These are phyloP conservation scores for Fomitopsis schrenkii DNA, from an alignment of 1,284 basidiomycete species.

Conservation along the genomic window DNA sequence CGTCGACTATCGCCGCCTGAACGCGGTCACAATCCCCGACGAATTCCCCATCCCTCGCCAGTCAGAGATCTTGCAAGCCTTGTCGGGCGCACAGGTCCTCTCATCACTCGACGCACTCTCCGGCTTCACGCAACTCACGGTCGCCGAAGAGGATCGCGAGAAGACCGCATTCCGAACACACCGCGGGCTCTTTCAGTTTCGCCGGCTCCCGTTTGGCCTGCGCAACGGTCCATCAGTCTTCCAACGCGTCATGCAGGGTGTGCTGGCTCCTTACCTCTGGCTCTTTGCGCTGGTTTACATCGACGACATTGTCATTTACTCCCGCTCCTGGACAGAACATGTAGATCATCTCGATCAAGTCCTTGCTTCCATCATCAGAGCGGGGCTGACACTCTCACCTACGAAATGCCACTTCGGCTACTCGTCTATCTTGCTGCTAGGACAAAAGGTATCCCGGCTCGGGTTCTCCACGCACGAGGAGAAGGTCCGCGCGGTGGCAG, in stretches of 20 bases:
- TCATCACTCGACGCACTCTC: slow-evolving; percentile 34
- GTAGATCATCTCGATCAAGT: slow-evolving; percentile 22
- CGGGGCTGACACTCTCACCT: slow-evolving; percentile 31
- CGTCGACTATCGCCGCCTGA: no score
- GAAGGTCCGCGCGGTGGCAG: slow-evolving; percentile 23
- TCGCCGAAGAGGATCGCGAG: slow-evolving; percentile 25
- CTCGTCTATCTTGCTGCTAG: slow-evolving; percentile 28
- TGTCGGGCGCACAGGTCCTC: slow-evolving; percentile 30
- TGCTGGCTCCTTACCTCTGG: no score
- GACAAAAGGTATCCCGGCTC: no score
- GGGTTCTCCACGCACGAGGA: slow-evolving; percentile 27
- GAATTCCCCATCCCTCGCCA: slow-evolving; percentile 38
- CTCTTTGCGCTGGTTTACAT: slow-evolving; percentile 37
- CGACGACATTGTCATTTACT: slow-evolving; percentile 35
- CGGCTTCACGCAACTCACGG: slow-evolving; percentile 36
- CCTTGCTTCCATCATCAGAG: slow-evolving; percentile 21
- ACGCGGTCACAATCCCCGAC: slow-evolving; percentile 31
- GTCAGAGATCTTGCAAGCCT: slow-evolving; percentile 31
- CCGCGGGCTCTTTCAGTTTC: no score
- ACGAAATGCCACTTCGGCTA: slow-evolving; percentile 31
- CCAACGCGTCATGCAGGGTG: no score
- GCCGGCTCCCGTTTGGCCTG: no score
- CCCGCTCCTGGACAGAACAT: slow-evolving; percentile 30
- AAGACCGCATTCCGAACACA: slow-evolving; percentile 39
- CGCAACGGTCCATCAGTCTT: no score